Percentiles rank a stretch among this genome's conserved stretches.
Evolutionary conservation across 225 moss, liverwort and hornwort species (phyloP).

Genomic region (Lunularia cruciata): DNA sequence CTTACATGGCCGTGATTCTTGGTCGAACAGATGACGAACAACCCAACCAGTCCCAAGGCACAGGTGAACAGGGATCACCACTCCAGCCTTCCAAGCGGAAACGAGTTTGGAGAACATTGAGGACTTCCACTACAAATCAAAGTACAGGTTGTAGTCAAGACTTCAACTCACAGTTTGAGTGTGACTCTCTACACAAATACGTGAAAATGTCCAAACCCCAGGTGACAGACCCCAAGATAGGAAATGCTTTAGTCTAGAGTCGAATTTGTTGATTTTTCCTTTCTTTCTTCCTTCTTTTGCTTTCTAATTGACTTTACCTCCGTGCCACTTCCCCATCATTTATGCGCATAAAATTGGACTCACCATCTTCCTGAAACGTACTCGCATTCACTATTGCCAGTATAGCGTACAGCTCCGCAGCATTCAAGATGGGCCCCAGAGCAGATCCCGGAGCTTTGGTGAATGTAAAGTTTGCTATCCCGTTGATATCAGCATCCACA

Average conservation of each 20-base stretch:
- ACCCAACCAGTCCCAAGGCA: slow-evolving; percentile 35
- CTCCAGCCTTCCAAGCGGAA: slow-evolving; percentile 25
- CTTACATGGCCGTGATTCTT: slow-evolving; percentile 32
- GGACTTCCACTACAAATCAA: slow-evolving; percentile 27
- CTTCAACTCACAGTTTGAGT: too few relatives aligned
- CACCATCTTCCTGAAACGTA: slow-evolving; percentile 30
- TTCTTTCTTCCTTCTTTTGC: too few relatives aligned
- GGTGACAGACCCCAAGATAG: too few relatives aligned
- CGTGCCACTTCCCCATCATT: neutral
- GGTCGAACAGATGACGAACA: slow-evolving; percentile 24
- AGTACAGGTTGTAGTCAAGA: neutral
- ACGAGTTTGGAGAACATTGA: slow-evolving; percentile 17
- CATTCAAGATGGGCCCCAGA: slow-evolving; percentile 30
- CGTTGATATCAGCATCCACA: slow-evolving; percentile 1
- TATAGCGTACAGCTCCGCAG: slow-evolving; percentile 25
- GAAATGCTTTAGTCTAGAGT: too few relatives aligned
- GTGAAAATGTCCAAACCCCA: too few relatives aligned
- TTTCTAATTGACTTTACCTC: too few relatives aligned
- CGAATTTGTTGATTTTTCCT: too few relatives aligned
- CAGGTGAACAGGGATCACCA: slow-evolving; percentile 34
- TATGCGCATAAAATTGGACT: neutral
- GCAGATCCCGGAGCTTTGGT: slow-evolving; percentile 26
- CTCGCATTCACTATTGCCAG: slow-evolving; percentile 9
- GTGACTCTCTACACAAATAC: too few relatives aligned
- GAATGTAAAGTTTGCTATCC: slow-evolving; percentile 29